phyloP scores from a whole-genome alignment of 2,329 filamentous ascomycete species.

The Phialophora chinensis region DNA sequence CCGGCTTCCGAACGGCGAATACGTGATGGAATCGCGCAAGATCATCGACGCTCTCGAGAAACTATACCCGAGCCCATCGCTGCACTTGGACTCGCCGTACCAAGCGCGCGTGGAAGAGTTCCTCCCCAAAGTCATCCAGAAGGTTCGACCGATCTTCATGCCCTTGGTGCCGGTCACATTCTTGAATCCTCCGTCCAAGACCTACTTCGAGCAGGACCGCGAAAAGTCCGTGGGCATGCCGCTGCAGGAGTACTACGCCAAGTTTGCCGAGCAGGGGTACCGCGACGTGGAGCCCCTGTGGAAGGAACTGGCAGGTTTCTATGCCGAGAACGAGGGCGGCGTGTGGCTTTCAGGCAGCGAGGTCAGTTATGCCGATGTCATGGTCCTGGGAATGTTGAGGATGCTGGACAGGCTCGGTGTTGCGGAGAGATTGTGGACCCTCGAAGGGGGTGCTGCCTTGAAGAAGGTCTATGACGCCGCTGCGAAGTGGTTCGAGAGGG shows the following conservation, averaged over 20 bases:
- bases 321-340: constrained; percentile 63
- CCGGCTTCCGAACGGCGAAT: constrained; percentile 61
- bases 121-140: constrained; percentile 43
- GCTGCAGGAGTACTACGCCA: constrained; percentile 54
- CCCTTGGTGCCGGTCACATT: constrained; percentile 58
- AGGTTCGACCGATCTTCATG: constrained; percentile 53
- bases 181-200: constrained; percentile 57
- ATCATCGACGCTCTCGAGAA: constrained; percentile 67
- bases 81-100: constrained; percentile 63
- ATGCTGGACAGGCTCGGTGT: constrained; percentile 45
- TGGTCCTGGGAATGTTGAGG: constrained; percentile 59
- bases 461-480: constrained; percentile 29
- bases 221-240: constrained; percentile 57
- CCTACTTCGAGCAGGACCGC: constrained; percentile 65
- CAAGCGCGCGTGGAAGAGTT: constrained; percentile 54
- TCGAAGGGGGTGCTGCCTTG: constrained; percentile 28
- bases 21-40: constrained; percentile 67
- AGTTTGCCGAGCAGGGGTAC: constrained; percentile 53
- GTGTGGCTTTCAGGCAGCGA: constrained; percentile 66
- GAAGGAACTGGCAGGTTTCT: constrained; percentile 48
- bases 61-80: constrained; percentile 62
- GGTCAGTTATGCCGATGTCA: constrained; percentile 64
- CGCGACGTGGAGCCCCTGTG: constrained; percentile 48
- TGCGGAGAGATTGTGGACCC: constrained; percentile 14
- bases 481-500: constrained; percentile 35